Base-by-base conservation (phyloP, 1,284 basidiomycete species). In the Hemileia vastatrix region DNA sequence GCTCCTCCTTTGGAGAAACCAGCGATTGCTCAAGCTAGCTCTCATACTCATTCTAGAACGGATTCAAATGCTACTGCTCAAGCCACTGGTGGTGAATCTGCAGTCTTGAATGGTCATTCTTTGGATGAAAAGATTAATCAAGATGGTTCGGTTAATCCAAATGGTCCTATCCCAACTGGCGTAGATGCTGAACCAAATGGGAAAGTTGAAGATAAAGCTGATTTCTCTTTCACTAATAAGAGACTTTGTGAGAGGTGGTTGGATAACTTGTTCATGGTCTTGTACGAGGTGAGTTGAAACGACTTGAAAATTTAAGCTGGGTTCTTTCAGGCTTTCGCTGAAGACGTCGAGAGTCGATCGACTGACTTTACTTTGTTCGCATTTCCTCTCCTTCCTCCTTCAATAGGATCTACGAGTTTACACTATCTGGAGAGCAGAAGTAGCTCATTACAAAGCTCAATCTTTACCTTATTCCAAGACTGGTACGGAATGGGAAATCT, bases 181-280 rank as follows among this genome's bases (percentile, higher is more conserved):
- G 48, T 9, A 11, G n/a, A 9, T 15, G 9, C 48, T 32, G 48
- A n/a, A 50, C 9, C 8, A 11, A n/a, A n/a, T 11, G 31, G 13
- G 8, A 50, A n/a, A 11, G 48, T 32, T 43, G 13, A 32, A 52
- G 15, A 50, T 31, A 44, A 32, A 64, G 18, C 66, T 1, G 66
- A 67, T 19, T 70, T 71, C 36, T 68, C 72, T n/a, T 74, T 75
- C 64, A 72, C 68, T 9, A 71, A 75, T 57, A 74, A 74, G 57
- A 67, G 74, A 9, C 68, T 75, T 18, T 75, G 74, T 64, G 74
- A 75, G 50, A 67, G 74, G 15, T 75, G 74, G 74, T 67, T 75
- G 9, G 74, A 75, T 62, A 75, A 75, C 48, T 66, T 74, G 4
- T 75, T 75, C 55, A 75, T 75, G 74, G 74, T 75, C 6, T 67